A percentile compares a stretch with the other conserved stretches of the same genome.
These are phyloP conservation scores for Hanseniaspora pseudoguilliermondii DNA, from an alignment of 805 yeast species.

Conservation along the genomic window DNA sequence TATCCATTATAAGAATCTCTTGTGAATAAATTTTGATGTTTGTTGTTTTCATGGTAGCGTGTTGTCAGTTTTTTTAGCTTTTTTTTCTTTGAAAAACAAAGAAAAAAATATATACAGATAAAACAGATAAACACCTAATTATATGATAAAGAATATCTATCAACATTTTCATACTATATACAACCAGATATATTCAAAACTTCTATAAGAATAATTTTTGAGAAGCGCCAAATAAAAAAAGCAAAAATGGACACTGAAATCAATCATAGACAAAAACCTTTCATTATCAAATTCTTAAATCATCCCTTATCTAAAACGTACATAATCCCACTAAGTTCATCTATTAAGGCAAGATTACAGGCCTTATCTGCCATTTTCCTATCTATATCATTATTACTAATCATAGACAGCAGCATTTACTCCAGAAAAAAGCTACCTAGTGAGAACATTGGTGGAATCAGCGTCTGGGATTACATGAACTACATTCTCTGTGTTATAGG, in stretches of 20 bases:
- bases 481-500: constrained; percentile 10
- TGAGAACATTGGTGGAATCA: constrained; percentile 8
- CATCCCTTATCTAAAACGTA: constrained; percentile 11
- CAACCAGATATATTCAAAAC: background rate
- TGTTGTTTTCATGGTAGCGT: too few species aligned
- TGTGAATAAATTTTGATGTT: too few species aligned
- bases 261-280: background rate
- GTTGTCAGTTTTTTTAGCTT: too few species aligned
- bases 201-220: background rate
- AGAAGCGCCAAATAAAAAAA: background rate
- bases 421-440: constrained; percentile 5
- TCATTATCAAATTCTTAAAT: constrained; percentile 5
- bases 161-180: too few species aligned
- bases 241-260: background rate
- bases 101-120: too few species aligned
- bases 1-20: too few species aligned
- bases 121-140: too few species aligned
- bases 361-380: constrained; percentile 9
- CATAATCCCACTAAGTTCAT: constrained; percentile 4
- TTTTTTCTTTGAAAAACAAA: too few species aligned
- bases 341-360: constrained; percentile 7
- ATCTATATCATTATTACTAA: constrained; percentile 5
- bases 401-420: constrained; percentile 11
- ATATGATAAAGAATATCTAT: too few species aligned
- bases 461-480: constrained; percentile 12